Percentiles rank a stretch among this genome's conserved stretches.
Evolutionary conservation across 495 filamentous ascomycete genomes (phyloP).

Genomic region (Pseudomonodictys pantanalensis): DNA sequence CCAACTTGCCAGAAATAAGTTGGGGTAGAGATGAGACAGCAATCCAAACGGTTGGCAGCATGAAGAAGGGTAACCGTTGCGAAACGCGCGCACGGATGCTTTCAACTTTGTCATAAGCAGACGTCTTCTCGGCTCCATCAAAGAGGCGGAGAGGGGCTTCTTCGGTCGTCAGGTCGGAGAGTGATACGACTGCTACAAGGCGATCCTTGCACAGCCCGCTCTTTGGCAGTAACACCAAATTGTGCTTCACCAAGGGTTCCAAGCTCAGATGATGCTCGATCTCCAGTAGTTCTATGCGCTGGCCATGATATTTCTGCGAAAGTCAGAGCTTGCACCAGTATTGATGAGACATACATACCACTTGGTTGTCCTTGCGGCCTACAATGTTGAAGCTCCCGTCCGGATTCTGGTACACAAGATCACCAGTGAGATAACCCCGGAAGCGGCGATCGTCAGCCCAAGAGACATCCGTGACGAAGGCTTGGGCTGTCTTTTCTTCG

Average conservation of each 20-base stretch:
- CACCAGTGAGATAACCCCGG: conserved; percentile 32
- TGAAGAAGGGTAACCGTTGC: conserved; percentile 17
- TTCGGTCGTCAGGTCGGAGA: background rate
- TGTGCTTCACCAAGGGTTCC: conserved; percentile 12
- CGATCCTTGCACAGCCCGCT: conserved; percentile 21
- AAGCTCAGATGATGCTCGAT: conserved; percentile 33
- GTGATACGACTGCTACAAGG: conserved; percentile 20
- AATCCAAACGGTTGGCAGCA: conserved; percentile 27
- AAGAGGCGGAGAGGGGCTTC: conserved; percentile 13
- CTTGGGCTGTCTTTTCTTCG: conserved; percentile 17
- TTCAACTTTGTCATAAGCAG: conserved; percentile 5
- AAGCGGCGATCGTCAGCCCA: conserved; percentile 16
- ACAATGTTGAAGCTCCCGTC: conserved; percentile 31
- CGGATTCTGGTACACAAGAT: conserved; percentile 29
- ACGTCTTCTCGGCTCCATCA: conserved; percentile 9
- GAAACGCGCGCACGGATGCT: background rate
- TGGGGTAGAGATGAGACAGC: conserved; percentile 14
- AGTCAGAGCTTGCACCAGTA: background rate
- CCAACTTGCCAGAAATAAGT: conserved; percentile 25
- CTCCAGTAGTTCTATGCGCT: conserved; percentile 34
- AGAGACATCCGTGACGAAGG: conserved; percentile 9
- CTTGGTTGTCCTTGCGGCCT: conserved; percentile 34
- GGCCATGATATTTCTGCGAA: conserved; percentile 30
- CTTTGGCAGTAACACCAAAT: conserved; percentile 19
- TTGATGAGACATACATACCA: conserved; percentile 5